Conservation (phyloP, 768 basidiomycete genomes). For the Mycena rosella region DNA sequence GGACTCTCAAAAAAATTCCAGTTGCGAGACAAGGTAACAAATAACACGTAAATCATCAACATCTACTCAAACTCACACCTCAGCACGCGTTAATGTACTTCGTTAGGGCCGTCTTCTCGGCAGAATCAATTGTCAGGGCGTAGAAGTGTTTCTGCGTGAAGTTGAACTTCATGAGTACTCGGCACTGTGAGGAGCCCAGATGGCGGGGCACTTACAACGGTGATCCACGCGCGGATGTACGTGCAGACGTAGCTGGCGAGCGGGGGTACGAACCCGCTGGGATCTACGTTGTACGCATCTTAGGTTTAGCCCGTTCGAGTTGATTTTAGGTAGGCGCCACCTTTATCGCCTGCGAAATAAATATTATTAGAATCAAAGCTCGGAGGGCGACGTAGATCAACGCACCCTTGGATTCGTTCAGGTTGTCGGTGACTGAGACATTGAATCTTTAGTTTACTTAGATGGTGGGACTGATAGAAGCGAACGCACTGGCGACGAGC, state of each 20-base stretch:
- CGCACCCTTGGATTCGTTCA: conserved; percentile 63
- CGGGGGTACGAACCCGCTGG: conserved; percentile 66
- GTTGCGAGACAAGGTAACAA: not conserved
- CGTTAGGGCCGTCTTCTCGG: conserved; percentile 64
- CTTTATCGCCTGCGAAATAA: conserved; percentile 55
- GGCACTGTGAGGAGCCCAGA: not conserved
- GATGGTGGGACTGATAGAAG: not conserved
- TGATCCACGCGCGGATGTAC: conserved; percentile 66
- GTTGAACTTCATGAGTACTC: not conserved
- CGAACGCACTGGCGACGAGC: conserved; percentile 58
- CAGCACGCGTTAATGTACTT: conserved; percentile 55
- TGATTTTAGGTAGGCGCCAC: conserved; percentile 34
- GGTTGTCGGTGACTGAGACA: conserved; percentile 43
- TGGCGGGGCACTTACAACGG: conserved; percentile 45
- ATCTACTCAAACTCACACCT: not conserved
- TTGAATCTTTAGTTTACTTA: not conserved
- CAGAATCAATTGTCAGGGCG: conserved; percentile 59
- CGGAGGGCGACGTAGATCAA: not conserved
- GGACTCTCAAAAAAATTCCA: not conserved
- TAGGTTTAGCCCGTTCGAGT: too few species aligned
- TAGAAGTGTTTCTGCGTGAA: conserved; percentile 58
- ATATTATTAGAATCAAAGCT: not conserved
- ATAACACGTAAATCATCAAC: not conserved
- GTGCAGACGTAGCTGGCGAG: conserved; percentile 63
- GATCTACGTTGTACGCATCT: conserved; percentile 46